Evolutionary conservation across 495 filamentous ascomycete genomes (phyloP).

Genomic region (Tuber calosporum): DNA sequence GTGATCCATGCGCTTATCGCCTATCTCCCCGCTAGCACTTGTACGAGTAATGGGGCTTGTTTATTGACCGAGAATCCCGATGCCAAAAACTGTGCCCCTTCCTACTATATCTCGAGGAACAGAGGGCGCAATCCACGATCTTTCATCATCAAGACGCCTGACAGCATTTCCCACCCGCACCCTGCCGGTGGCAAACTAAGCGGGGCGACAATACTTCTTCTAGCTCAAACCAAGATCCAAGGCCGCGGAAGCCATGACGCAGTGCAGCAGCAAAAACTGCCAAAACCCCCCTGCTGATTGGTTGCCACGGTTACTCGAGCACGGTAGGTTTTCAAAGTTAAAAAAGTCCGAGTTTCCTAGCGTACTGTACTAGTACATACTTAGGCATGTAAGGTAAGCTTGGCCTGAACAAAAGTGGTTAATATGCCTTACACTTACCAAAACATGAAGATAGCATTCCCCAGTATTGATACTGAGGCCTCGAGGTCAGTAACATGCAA

Average conservation of each 20-base stretch:
- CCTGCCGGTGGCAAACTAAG: not conserved
- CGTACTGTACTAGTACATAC: no score
- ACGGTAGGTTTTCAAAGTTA: no score
- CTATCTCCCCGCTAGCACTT: not conserved
- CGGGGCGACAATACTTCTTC: not conserved
- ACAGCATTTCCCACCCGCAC: not conserved
- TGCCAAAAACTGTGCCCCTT: not conserved
- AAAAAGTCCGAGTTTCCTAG: no score
- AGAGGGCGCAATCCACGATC: not conserved
- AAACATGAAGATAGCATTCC: no score
- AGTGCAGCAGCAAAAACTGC: not conserved
- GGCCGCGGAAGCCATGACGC: not conserved
- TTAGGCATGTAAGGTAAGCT: no score
- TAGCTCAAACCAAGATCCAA: not conserved
- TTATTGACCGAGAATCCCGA: not conserved
- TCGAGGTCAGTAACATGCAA: no score
- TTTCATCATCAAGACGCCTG: not conserved
- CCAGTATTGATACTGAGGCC: no score
- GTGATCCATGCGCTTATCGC: slow-evolving; percentile 19
- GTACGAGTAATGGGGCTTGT: not conserved
- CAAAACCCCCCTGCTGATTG: not conserved
- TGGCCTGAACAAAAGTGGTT: no score
- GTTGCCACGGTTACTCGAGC: not conserved
- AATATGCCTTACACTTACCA: no score
- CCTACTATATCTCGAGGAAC: not conserved